phyloP scores from a whole-genome alignment of 2,329 filamentous ascomycete species.

The Calonectria crousiana region DNA sequence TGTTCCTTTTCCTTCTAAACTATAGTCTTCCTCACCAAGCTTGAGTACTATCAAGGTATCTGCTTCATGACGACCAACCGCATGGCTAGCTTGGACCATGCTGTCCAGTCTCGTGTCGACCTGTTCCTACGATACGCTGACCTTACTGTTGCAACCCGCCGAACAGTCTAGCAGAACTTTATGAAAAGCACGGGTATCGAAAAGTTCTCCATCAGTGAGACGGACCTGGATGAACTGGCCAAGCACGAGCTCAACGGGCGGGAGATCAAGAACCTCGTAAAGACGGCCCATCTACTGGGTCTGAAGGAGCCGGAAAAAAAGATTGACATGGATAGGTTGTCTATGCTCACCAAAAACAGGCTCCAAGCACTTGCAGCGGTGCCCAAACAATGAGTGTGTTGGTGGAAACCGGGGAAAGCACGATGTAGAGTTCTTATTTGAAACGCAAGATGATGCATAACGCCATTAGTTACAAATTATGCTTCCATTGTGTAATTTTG shows the following conservation, averaged over 20 bases:
- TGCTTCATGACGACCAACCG: constrained; percentile 60
- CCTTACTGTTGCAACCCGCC: background rate
- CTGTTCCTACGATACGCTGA: constrained; percentile 50
- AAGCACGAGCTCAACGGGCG: background rate
- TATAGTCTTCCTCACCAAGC: constrained; percentile 53
- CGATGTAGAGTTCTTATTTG: too few species aligned
- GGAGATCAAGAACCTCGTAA: constrained; percentile 18
- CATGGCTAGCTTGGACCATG: constrained; percentile 56
- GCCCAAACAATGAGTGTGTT: background rate
- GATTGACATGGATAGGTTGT: background rate
- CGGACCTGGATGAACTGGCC: background rate
- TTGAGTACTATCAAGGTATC: constrained; percentile 57
- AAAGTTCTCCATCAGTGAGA: background rate
- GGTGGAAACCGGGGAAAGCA: too few species aligned
- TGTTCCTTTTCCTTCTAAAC: too few species aligned
- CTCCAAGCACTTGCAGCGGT: background rate
- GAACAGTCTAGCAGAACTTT: constrained; percentile 4
- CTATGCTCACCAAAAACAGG: background rate
- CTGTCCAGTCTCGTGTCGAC: constrained; percentile 55
- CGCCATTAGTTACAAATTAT: too few species aligned
- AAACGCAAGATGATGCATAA: too few species aligned
- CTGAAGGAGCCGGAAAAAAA: background rate
- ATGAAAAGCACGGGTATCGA: background rate
- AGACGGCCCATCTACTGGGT: background rate
- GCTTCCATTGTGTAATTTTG: too few species aligned